Evolutionary conservation across 2,329 filamentous ascomycete species (phyloP).

Genomic region (Bisporella sp.): DNA sequence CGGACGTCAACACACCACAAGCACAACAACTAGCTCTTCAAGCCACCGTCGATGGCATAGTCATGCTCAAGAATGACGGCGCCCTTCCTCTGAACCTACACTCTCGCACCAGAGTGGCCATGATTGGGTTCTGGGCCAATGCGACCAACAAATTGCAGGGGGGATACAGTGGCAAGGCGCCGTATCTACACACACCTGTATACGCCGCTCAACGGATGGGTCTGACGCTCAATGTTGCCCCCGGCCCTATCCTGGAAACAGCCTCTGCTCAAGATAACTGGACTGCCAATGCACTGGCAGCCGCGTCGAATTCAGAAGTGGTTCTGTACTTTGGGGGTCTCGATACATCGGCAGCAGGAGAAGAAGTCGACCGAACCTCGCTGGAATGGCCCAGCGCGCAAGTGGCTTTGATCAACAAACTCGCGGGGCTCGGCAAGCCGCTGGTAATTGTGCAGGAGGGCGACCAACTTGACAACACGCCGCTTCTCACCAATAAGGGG

Average conservation of each 20-base stretch:
- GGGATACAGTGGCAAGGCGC: slow-evolving; percentile 16
- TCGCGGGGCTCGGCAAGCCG: slow-evolving; percentile 40
- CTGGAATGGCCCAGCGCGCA: slow-evolving; percentile 47
- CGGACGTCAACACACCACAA: slow-evolving; percentile 21
- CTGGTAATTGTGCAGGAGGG: slow-evolving; percentile 46
- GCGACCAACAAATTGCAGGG: slow-evolving; percentile 22
- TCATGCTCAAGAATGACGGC: slow-evolving; percentile 21
- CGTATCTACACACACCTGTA: slow-evolving; percentile 24
- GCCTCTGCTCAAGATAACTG: slow-evolving; percentile 26
- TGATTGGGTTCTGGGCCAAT: slow-evolving; percentile 18
- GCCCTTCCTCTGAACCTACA: slow-evolving; percentile 10
- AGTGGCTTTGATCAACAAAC: slow-evolving; percentile 40
- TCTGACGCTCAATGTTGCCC: slow-evolving; percentile 24
- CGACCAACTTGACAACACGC: slow-evolving; percentile 43
- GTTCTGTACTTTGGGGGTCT: slow-evolving; percentile 50
- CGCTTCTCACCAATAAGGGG: slow-evolving; percentile 38
- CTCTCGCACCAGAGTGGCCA: slow-evolving; percentile 9
- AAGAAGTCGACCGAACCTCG: slow-evolving; percentile 40
- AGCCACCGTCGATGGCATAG: slow-evolving; percentile 19
- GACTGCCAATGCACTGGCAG: slow-evolving; percentile 26
- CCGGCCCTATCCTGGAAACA: slow-evolving; percentile 26
- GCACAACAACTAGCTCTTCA: slow-evolving; percentile 14
- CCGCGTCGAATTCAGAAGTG: slow-evolving; percentile 38
- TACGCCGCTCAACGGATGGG: slow-evolving; percentile 37
- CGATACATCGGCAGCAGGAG: slow-evolving; percentile 43